Base-by-base conservation (phyloP, 1,139 yeast species). In the Spathaspora sp. region DNA sequence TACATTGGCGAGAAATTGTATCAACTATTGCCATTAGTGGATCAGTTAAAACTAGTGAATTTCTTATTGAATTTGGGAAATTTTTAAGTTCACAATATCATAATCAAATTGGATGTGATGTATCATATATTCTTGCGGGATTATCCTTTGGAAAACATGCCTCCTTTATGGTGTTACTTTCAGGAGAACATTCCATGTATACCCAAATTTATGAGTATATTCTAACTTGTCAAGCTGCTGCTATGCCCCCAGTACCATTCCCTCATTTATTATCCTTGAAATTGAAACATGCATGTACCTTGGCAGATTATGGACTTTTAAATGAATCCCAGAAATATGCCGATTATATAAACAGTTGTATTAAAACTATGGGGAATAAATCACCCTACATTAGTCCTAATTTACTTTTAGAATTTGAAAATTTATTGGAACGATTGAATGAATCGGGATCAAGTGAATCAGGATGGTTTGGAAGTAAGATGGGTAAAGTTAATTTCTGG, bases 401-500 rank as follows among this genome's bases (percentile, higher is more conserved):
- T 38, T 49, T 68, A 46, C 51, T 61, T 16, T 48, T 47, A 7
- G 76, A 74, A 41, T 72, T 72, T 60, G 75, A 71, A 49, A 57
- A 57, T 6, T 61, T 81, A 48, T 54, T 70, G 42, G 70, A 73
- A 38, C 65, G 86, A 56, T 52, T 80, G 17, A 64, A 80, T 4
- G 80, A 77, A 43, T 58, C 73, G 1, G 71, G 67, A 15, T 56
- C 70, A 10, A 64, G 58, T 33, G 80, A 74, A 18, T 67, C 73
- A 43, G 72, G 84, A 1, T 83, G 89, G 89, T 76, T 83, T 53
- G 76, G 83, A 23, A 67, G 80, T 36, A 82, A 79, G 70, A 75
- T 86, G 55, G 24, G 26, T n/a, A 84, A 83, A 59, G 95, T 95
- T 11, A 87, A 86, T 56, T 71, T 90, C 49, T 87, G 95, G 95